Percentiles rank a stretch among this genome's conserved stretches.
Conservation (phyloP, 306 rosid species). For the Cicer judaicum region DNA sequence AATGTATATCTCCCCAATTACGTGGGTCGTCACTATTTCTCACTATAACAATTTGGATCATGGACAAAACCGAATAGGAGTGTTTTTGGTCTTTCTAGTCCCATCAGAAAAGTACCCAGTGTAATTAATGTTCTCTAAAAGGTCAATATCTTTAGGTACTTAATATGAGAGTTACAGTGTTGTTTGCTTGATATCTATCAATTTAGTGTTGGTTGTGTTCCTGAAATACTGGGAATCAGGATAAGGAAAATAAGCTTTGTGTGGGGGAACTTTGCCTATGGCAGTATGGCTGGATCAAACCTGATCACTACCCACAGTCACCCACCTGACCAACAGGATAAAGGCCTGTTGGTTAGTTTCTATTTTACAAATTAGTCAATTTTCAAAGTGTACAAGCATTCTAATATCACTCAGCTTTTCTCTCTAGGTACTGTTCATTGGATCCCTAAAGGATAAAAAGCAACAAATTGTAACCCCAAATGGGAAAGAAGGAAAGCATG, state of each 20-base stretch:
- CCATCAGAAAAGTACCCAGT: no score
- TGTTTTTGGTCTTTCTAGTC: no score
- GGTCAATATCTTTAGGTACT: no score
- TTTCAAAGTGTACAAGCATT: conserved; percentile 26
- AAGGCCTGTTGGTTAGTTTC: conserved; percentile 27
- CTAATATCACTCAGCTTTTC: conserved; percentile 41
- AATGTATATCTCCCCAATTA: no score
- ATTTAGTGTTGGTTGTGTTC: not conserved
- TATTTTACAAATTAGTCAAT: conserved; percentile 5
- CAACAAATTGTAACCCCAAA: conserved; percentile 42
- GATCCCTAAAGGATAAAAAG: conserved; percentile 61
- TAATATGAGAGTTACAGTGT: not conserved
- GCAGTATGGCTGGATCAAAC: not conserved
- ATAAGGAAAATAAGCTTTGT: not conserved
- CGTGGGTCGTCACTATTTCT: no score
- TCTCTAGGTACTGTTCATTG: conserved; percentile 74
- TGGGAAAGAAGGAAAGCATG: conserved; percentile 51
- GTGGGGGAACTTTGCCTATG: not conserved
- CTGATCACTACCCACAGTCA: not conserved
- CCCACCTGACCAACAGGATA: conserved; percentile 21
- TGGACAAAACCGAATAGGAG: no score
- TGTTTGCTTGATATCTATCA: not conserved
- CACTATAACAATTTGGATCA: no score
- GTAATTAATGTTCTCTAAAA: no score
- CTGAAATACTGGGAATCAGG: conserved; percentile 1